Conservation (phyloP, 2,329 filamentous ascomycete species). For the Penicillium sp. region DNA sequence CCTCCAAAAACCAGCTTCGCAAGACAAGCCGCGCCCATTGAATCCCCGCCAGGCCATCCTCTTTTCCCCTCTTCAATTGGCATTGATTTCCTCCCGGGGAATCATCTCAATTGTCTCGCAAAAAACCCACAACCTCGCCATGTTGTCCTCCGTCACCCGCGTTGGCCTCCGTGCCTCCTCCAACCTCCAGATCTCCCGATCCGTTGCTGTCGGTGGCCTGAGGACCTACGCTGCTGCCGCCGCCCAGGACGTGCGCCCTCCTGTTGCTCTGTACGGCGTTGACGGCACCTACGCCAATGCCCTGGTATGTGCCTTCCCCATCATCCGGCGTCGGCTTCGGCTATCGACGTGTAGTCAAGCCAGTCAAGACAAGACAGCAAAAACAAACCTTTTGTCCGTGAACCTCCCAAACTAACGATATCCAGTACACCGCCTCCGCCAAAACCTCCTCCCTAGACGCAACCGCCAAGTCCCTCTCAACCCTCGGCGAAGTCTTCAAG, state of each 20-base stretch:
- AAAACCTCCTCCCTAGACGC: constrained; percentile 83
- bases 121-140: constrained; percentile 28
- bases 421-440: constrained; percentile 88
- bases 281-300: constrained; percentile 98
- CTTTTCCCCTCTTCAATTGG: background rate
- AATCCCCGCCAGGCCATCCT: constrained; percentile 1
- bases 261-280: constrained; percentile 86
- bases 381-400: too few species aligned
- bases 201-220: constrained; percentile 43
- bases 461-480: constrained; percentile 73
- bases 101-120: background rate
- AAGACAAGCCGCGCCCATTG: constrained; percentile 2
- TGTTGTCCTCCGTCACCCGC: constrained; percentile 53
- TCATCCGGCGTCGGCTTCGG: background rate
- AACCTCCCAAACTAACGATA: background rate
- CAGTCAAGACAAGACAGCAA: too few species aligned
- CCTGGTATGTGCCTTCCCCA: constrained; percentile 65
- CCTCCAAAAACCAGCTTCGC: constrained; percentile 8
- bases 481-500: constrained; percentile 67
- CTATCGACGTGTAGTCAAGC: background rate
- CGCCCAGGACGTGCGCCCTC: constrained; percentile 70
- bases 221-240: constrained; percentile 68
- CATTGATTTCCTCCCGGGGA: background rate
- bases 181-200: constrained; percentile 32
- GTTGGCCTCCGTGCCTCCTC: constrained; percentile 54